These are phyloP conservation scores for Nematodospora valgi DNA, from an alignment of 805 yeast genomes.

Conservation along the genomic window DNA sequence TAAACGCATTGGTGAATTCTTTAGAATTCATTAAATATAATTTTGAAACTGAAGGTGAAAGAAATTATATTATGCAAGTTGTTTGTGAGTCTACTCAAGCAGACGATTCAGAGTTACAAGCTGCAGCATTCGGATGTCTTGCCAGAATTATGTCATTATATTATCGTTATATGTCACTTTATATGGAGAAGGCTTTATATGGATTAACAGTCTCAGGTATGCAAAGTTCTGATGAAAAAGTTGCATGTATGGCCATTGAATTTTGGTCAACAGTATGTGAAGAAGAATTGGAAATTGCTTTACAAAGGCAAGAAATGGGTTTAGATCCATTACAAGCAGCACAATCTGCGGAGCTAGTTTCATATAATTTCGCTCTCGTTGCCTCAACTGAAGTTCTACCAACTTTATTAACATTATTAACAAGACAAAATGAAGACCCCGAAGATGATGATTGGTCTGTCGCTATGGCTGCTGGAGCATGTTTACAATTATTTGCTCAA, in stretches of 20 bases:
- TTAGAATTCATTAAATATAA: constrained; percentile 84
- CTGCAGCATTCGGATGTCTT: constrained; percentile 93
- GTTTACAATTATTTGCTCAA: constrained; percentile 90
- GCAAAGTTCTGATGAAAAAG: constrained; percentile 79
- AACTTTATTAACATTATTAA: constrained; percentile 71
- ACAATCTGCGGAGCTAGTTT: constrained; percentile 39
- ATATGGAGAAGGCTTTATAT: constrained; percentile 95
- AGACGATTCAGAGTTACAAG: constrained; percentile 74
- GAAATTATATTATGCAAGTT: constrained; percentile 97
- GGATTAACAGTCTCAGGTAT: constrained; percentile 88
- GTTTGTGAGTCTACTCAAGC: constrained; percentile 99
- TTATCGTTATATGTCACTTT: constrained; percentile 85
- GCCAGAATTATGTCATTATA: constrained; percentile 89
- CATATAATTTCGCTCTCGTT: constrained; percentile 78
- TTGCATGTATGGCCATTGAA: constrained; percentile 97
- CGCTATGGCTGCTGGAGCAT: constrained; percentile 98
- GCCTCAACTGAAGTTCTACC: constrained; percentile 88
- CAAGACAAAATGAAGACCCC: constrained; percentile 87
- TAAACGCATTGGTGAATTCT: constrained; percentile 88
- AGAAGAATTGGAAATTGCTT: constrained; percentile 81
- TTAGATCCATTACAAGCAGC: constrained; percentile 29
- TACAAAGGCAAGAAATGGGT: constrained; percentile 61
- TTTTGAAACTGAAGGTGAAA: constrained; percentile 90
- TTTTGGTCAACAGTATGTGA: constrained; percentile 99
- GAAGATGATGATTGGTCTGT: constrained; percentile 98